Conservation (phyloP, 2,329 filamentous ascomycete genomes). For the Trichoderma polysporum region DNA sequence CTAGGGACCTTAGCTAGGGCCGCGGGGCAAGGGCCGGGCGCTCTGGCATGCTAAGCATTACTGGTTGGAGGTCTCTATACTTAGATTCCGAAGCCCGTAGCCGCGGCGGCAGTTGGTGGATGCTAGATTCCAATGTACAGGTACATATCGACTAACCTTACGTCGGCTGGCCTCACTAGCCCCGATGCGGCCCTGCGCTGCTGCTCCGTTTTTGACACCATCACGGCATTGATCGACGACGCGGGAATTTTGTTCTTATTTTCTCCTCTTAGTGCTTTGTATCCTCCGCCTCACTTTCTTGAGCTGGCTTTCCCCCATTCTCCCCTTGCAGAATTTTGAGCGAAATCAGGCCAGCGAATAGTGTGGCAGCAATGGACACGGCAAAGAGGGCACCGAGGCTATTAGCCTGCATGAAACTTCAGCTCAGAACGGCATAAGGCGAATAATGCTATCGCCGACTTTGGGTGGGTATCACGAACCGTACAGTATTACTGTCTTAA, state of each 20-base stretch:
- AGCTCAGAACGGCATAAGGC: background rate
- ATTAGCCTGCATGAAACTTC: background rate
- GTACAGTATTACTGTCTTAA: background rate
- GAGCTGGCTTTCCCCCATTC: background rate
- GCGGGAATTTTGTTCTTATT: too few relatives aligned
- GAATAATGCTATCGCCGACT: background rate
- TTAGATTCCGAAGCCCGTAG: background rate
- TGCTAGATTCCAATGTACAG: background rate
- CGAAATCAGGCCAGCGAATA: background rate
- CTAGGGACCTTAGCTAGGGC: background rate
- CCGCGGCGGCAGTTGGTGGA: background rate
- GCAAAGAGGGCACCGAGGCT: background rate
- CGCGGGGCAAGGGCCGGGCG: conserved; percentile 3
- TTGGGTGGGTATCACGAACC: background rate
- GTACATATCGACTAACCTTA: background rate
- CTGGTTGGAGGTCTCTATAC: background rate
- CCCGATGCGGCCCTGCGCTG: background rate
- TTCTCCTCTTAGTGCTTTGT: background rate
- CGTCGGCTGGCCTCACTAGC: background rate
- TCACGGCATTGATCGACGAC: background rate
- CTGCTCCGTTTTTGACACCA: background rate
- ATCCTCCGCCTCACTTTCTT: background rate
- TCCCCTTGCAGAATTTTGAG: background rate
- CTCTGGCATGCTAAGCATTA: background rate
- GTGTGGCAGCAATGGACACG: too few relatives aligned